Evolutionary conservation across 257 asterid genomes (phyloP).

Genomic region (Primulina eburnea): DNA sequence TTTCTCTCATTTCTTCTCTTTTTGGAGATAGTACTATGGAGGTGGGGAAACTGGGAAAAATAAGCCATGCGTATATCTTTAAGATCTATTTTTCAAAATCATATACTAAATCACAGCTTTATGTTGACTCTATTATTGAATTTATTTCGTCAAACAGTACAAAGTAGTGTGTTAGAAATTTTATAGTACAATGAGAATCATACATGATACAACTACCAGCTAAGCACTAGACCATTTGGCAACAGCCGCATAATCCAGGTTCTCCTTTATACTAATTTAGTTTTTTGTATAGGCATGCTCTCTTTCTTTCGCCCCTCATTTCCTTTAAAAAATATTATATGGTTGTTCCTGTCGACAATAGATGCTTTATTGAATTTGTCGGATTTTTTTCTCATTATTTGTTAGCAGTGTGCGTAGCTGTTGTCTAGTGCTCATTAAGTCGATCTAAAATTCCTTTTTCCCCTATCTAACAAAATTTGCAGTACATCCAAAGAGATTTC

Average conservation of each 20-base stretch:
- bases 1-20: constrained; percentile 8
- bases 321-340: too few species aligned
- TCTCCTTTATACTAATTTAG: constrained; percentile 1
- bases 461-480: constrained; percentile 25
- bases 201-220: constrained; percentile 10
- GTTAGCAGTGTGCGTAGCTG: too few species aligned
- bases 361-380: too few species aligned
- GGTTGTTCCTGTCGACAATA: too few species aligned
- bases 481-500: constrained; percentile 99
- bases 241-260: not conserved
- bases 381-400: too few species aligned
- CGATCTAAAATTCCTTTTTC: constrained; percentile 10
- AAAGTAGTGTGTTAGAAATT: not conserved
- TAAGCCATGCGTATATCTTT: constrained; percentile 6
- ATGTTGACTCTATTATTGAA: not conserved
- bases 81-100: constrained; percentile 1
- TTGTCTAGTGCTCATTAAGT: constrained; percentile 12
- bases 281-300: not conserved
- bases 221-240: constrained; percentile 12
- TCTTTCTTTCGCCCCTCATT: not conserved
- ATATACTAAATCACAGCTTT: not conserved
- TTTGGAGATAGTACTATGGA: constrained; percentile 3
- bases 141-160: not conserved
- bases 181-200: not conserved
- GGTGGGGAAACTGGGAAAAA: constrained; percentile 19